Base-by-base conservation (phyloP, 805 yeast genomes). In the Candida michaelii region DNA sequence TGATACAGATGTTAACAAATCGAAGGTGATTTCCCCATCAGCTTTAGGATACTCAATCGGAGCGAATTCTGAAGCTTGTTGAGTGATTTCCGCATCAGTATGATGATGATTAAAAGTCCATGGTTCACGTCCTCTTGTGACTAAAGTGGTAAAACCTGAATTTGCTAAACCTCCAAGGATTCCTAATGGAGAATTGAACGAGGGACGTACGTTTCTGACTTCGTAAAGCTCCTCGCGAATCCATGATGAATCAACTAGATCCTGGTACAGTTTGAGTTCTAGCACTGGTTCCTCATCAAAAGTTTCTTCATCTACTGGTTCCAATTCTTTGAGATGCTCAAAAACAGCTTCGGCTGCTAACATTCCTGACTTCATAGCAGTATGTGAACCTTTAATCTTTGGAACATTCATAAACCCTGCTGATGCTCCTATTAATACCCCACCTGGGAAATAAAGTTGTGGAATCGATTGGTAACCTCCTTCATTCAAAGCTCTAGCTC, bases 321-420 rank as follows among this genome's bases (percentile, higher is more conserved):
- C 71, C 39, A 85, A 65, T 7, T 68, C 74, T 36, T 57, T 59
- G 32, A 69, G 47, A 17, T 44, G 48, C 3, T 73, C 69, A 55
- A 72, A 89, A 31, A 89, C 85, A 16, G 76, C 60, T 56, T 93
- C 97, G 2, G 98, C 99, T 2, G 99, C 99, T 21, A 93, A 64
- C 76, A 93, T 83, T 24, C 98, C 99, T 8, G 93, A 76, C 64
- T 93, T 93, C 81, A 93, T 88, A 1, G 99, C 98, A 1, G 97
- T 91, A 62, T 93, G 99, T 0, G 97, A 83, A 12, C 99, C 99
- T 67, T 93, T 93, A 57, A 93, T 87, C 63, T 91, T 93, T 40
- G 99, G 97, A 33, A 93, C 98, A 60, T 93, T 93, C 80, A 93
- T 78, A 63, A 93, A 91, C 1, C 99, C 99, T 3, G 99, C 99